Conservation (phyloP, 139 green algal genomes). For the Desmodesmus armatus region DNA sequence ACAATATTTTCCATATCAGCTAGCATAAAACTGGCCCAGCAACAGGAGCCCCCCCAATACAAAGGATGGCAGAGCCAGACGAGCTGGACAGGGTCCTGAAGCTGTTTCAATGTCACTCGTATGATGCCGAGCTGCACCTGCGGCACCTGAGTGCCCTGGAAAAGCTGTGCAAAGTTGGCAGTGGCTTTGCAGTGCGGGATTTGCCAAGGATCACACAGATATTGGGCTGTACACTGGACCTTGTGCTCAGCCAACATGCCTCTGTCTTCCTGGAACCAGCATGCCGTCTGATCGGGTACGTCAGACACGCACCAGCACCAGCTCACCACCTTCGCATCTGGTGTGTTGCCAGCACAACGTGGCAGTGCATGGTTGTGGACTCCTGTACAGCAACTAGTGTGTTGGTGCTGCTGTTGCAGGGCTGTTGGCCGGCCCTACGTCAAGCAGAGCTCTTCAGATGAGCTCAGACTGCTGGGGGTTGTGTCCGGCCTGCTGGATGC, state of each 20-base stretch:
- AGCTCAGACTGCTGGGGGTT: slow-evolving; percentile 27
- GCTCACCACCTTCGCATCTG: neutral
- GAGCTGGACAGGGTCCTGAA: slow-evolving; percentile 9
- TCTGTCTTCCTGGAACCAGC: neutral
- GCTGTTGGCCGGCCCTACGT: slow-evolving; percentile 16
- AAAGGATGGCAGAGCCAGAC: no score
- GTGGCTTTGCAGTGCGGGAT: slow-evolving; percentile 17
- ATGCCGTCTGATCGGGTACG: slow-evolving; percentile 29
- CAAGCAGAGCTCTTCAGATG: slow-evolving; percentile 21
- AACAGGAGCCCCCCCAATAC: no score
- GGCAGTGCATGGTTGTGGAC: neutral
- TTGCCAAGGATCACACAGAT: slow-evolving; percentile 3
- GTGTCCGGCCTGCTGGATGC: neutral
- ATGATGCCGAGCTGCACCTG: neutral
- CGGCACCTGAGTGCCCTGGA: slow-evolving; percentile 3
- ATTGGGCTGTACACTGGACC: neutral
- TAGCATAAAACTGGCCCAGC: no score
- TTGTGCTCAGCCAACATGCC: neutral
- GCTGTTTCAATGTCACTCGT: slow-evolving; percentile 6
- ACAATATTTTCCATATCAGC: no score
- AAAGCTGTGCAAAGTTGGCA: neutral
- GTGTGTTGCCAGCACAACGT: neutral
- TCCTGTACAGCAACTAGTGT: neutral
- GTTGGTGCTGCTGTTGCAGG: slow-evolving; percentile 10
- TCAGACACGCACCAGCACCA: neutral